Conservation (phyloP, 176 grass and related monocot genomes). For the Zoysia pacifica region DNA sequence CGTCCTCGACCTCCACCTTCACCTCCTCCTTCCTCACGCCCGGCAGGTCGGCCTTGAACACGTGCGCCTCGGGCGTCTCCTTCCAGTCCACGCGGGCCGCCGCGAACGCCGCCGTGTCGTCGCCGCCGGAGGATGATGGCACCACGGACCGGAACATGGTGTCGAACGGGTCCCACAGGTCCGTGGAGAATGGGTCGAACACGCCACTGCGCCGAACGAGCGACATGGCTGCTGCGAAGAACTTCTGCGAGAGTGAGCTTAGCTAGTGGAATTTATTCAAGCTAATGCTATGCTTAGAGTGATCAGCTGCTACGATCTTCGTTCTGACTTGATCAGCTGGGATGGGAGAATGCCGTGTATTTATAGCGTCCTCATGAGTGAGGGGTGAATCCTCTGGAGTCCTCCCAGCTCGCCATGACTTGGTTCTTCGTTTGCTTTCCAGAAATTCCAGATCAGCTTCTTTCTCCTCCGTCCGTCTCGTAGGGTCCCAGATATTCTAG, state of each 20-base stretch:
- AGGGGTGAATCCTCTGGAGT: neutral
- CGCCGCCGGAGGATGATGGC: neutral
- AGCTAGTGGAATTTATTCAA: neutral
- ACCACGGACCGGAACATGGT: conserved; percentile 35
- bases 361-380: neutral
- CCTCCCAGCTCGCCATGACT: neutral
- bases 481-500: neutral
- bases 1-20: conserved; percentile 62
- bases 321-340: neutral
- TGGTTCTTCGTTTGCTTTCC: neutral
- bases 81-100: conserved; percentile 58
- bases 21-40: conserved; percentile 70
- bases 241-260: neutral
- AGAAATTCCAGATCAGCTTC: neutral
- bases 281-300: neutral
- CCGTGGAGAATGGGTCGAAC: conserved; percentile 76
- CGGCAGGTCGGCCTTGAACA: conserved; percentile 68
- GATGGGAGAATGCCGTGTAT: neutral
- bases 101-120: conserved; percentile 43
- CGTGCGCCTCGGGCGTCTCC: conserved; percentile 63
- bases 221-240: conserved; percentile 34
- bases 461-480: neutral
- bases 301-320: neutral
- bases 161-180: conserved; percentile 59
- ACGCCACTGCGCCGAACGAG: conserved; percentile 60